Evolutionary conservation across 2,329 filamentous ascomycete species (phyloP).

Genomic region (Penicillium sp.): DNA sequence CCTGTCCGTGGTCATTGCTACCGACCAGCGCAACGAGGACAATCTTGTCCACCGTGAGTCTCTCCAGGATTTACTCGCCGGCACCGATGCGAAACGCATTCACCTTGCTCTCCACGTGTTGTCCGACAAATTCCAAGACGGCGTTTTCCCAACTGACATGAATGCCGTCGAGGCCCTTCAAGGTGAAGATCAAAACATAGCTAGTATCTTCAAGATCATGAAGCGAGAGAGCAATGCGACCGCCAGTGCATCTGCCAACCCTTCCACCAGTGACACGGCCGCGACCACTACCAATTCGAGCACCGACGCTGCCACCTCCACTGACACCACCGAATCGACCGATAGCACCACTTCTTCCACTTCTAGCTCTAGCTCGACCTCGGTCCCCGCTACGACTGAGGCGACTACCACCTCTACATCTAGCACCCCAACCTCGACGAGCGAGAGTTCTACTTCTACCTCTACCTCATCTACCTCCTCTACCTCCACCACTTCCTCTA

Average conservation of each 20-base stretch:
- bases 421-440: neutral
- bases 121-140: conserved; percentile 66
- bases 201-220: conserved; percentile 63
- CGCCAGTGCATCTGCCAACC: conserved; percentile 7
- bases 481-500: conserved; percentile 4
- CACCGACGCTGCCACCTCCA: conserved; percentile 10
- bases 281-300: conserved; percentile 10
- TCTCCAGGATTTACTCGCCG: conserved; percentile 59
- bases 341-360: conserved; percentile 29
- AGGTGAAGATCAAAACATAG: conserved; percentile 61
- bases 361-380: conserved; percentile 5
- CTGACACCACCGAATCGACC: conserved; percentile 9
- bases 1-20: conserved; percentile 26
- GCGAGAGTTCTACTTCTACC: neutral
- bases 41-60: conserved; percentile 19
- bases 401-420: conserved; percentile 2
- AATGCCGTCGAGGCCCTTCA: conserved; percentile 65
- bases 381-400: conserved; percentile 3
- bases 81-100: conserved; percentile 60
- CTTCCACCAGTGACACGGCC: conserved; percentile 13
- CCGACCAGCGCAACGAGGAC: conserved; percentile 18
- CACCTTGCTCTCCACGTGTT: conserved; percentile 67
- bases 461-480: conserved; percentile 6
- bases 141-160: conserved; percentile 66
- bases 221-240: conserved; percentile 55